Conservation (phyloP, 495 filamentous ascomycete species). For the Aspergillus haitiensis region DNA sequence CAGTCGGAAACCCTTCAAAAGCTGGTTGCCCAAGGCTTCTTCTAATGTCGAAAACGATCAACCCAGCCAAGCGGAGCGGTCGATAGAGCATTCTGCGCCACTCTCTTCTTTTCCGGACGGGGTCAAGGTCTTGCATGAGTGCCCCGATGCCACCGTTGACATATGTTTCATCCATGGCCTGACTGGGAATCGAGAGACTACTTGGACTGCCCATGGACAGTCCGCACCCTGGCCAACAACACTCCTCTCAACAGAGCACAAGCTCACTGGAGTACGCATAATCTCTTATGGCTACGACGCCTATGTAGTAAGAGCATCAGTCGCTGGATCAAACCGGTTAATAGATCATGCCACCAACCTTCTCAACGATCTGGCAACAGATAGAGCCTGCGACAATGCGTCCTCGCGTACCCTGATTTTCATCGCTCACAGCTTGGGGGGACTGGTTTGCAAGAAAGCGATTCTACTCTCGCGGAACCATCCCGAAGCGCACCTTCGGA, state of each 20-base stretch:
- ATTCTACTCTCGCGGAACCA: not conserved
- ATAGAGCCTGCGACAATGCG: no score
- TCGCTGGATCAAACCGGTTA: not conserved
- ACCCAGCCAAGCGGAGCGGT: no score
- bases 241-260: not conserved
- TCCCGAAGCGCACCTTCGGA: not conserved
- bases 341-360: not conserved
- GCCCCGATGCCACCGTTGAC: no score
- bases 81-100: no score
- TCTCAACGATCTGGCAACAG: not conserved
- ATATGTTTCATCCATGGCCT: not conserved
- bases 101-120: no score
- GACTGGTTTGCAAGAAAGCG: not conserved
- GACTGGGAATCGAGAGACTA: not conserved
- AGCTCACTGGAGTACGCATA: not conserved
- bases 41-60: no score
- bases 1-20: no score
- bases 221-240: not conserved
- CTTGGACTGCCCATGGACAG: not conserved
- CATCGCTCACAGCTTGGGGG: not conserved
- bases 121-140: no score
- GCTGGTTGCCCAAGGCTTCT: no score
- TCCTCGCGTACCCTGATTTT: not conserved
- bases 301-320: not conserved
- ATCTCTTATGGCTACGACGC: not conserved